Evolutionary conservation across 495 filamentous ascomycete genomes (phyloP), one percentile per base, ranked within the genome.

Genomic region (Wilcoxina mikolae): DNA sequence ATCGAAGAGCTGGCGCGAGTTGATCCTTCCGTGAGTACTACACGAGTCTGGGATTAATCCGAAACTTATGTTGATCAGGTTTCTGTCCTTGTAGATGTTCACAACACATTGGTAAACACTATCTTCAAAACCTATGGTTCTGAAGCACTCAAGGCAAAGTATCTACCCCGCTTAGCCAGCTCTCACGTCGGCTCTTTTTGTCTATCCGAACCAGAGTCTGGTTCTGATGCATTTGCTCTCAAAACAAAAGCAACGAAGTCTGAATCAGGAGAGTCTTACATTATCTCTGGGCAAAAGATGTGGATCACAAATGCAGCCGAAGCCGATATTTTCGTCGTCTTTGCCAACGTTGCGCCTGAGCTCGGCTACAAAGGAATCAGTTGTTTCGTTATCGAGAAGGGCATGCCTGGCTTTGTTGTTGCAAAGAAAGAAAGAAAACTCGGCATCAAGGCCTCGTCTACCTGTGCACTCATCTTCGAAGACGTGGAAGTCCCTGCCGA

Each of bases 361-460:
- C 82, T 86, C 67, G 87, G 84, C 11, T 94, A 99, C 74, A 86
- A 86, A 68, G 91, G 91, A 35, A 99, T 99, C 69, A 90, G 87
- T 1, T 89, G 90, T 41, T 96, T 99, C 68, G 77, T 99, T 59
- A 79, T 96, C 18, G 88, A 95, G 72, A 94, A 94, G 71, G 80
- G 73, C 60, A 84, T 79, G 47, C 81, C 82, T 53, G 91, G 91
- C 3, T 96, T 99, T 76, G 80, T 77, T 17, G 89, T 99, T 67
- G 86, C 91, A 18, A 99, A 99, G 78, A 99, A 99, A 74, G 91
- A 99, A 76, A 95, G 94, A 81, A 99, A 99, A 75, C 79, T 99
- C 28, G 91, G 91, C 41, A 99, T 99, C 71, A 80, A 76, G 52
- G 91, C 91, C 2, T 90, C 84, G 72, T 89, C 84, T 73, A 99